phyloP scores from a whole-genome alignment of 192 early-diverging fungal species.

The Piromyces finnis region DNA sequence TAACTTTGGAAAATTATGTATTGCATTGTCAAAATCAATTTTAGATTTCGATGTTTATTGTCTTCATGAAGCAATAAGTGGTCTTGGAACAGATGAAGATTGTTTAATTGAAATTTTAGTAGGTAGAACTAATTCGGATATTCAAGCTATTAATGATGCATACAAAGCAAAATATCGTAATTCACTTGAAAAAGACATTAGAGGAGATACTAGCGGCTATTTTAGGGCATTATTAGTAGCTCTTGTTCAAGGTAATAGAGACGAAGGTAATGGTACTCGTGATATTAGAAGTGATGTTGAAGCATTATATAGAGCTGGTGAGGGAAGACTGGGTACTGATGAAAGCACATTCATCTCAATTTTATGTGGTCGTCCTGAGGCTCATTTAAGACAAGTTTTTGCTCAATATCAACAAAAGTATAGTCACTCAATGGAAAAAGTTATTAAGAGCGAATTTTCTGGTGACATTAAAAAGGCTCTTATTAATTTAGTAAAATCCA shows the following conservation, averaged over 20 bases:
- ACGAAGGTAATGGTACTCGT: slow-evolving; percentile 4
- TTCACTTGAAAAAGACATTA: slow-evolving; percentile 7
- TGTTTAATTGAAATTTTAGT: slow-evolving; percentile 21
- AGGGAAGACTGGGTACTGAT: slow-evolving; percentile 19
- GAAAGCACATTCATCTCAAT: slow-evolving; percentile 17
- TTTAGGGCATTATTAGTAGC: slow-evolving; percentile 9
- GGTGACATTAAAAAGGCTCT: slow-evolving; percentile 17
- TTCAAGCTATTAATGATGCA: slow-evolving; percentile 14
- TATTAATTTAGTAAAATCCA: slow-evolving; percentile 6
- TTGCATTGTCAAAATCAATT: neutral
- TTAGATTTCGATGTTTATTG: neutral
- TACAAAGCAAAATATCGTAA: slow-evolving; percentile 9
- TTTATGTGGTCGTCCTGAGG: slow-evolving; percentile 5
- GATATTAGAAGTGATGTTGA: slow-evolving; percentile 17
- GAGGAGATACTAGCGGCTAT: slow-evolving; percentile 9
- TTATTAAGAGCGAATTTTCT: slow-evolving; percentile 19
- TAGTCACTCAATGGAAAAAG: slow-evolving; percentile 11
- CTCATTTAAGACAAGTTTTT: slow-evolving; percentile 17
- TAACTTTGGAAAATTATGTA: slow-evolving; percentile 10
- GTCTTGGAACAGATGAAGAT: slow-evolving; percentile 23
- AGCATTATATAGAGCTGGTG: slow-evolving; percentile 21
- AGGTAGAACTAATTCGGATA: slow-evolving; percentile 25
- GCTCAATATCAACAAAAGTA: slow-evolving; percentile 15
- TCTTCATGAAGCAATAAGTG: neutral
- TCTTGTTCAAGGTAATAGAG: slow-evolving; percentile 7